Evolutionary conservation across 2,329 filamentous ascomycete genomes (phyloP), one percentile per base, ranked within the genome.

Genomic region (Penicillium sp.): DNA sequence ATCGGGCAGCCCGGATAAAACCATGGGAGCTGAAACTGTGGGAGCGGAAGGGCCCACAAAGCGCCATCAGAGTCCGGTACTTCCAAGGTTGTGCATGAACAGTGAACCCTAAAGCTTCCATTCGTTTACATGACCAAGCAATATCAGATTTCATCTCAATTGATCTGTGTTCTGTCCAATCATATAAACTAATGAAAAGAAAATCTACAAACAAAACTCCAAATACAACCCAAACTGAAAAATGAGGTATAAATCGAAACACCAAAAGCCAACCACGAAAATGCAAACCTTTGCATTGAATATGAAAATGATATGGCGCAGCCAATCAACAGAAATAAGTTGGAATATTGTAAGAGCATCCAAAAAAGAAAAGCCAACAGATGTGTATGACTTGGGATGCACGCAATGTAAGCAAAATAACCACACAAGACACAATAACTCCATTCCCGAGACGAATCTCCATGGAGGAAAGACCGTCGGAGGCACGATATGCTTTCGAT

Each of bases 341-440:
- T 9, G 10, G 19, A 21, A 47, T 38, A 27, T 34, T 16, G 15
- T n/a, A 40, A 21, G 9, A 44, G 10, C 21, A 27, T 43, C 27
- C 45, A 27, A 46, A 16, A 19, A 50, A 25, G n/a, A 47, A 57
- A 44, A 46, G n/a, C 16, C 39, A 29, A 44, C 33, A 44, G 15
- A 33, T 1, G 10, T 41, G n/a, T 27, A 33, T 25, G 51, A 29
- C 50, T 27, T 33, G 29, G 16, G 23, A 52, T 36, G n/a, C 48
- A 53, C 48, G 51, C 43, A 48, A 49, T 54, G 21, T 16, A 48
- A 23, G 19, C 10, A 19, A 3, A 19, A 16, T 33, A 21, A 8
- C 41, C 31, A 53, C 50, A 52, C 10, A 27, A 19, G 16, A 53
- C 23, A 27, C 19, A 45, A 27, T n/a, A 52, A 54, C 51, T 40